Evolutionary conservation across 1,139 yeast genomes (phyloP).

Genomic region (Pneumocystis murina): DNA sequence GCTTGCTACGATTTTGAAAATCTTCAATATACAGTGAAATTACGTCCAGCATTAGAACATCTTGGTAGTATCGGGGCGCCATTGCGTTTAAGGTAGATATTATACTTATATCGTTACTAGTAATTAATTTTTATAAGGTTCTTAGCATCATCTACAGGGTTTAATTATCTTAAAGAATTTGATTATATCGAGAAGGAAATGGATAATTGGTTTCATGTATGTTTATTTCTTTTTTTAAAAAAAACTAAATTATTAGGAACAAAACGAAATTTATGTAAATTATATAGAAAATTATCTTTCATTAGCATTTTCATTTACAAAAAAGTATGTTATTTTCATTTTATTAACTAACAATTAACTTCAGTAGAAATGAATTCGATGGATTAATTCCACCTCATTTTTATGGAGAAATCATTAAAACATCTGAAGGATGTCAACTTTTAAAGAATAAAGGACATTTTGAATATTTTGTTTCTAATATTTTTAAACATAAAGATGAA

Average conservation of each 20-base stretch:
- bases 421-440: constrained; percentile 60
- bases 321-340: neutral
- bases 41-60: constrained; percentile 34
- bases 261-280: constrained; percentile 38
- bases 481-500: constrained; percentile 26
- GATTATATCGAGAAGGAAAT: constrained; percentile 44
- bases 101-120: neutral
- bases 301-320: neutral
- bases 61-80: constrained; percentile 34
- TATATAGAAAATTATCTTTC: constrained; percentile 36
- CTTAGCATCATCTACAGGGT: constrained; percentile 42
- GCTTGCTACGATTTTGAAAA: constrained; percentile 30
- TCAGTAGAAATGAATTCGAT: neutral
- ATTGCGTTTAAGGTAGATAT: constrained; percentile 17
- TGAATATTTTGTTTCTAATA: constrained; percentile 27
- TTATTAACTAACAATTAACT: neutral
- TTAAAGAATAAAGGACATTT: constrained; percentile 36
- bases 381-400: constrained; percentile 44
- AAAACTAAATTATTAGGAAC: constrained; percentile 18
- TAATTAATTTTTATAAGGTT: constrained; percentile 30
- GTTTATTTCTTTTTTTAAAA: neutral
- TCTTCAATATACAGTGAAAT: constrained; percentile 31
- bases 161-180: constrained; percentile 35
- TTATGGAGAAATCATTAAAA: constrained; percentile 62
- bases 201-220: constrained; percentile 40